Evolutionary conservation across 1,284 basidiomycete species (phyloP).

Genomic region (Bondarzewia mesenterica): DNA sequence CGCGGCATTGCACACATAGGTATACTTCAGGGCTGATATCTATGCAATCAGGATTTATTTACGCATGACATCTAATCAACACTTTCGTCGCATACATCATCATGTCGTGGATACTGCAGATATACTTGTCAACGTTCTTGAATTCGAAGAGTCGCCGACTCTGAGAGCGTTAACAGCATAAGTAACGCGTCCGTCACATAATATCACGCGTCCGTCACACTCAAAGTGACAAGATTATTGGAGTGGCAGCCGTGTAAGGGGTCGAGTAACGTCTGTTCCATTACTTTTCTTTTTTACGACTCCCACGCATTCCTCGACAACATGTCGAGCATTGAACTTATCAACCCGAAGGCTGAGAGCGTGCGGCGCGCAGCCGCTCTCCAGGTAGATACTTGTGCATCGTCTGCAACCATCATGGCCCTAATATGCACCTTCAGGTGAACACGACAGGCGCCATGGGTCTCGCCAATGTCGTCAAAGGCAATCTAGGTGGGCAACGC

Average conservation of each 20-base stretch:
- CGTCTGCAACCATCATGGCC: not conserved
- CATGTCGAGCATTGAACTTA: slow-evolving; percentile 63
- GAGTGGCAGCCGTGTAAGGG: not conserved
- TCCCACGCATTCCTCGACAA: not conserved
- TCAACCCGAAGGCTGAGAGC: slow-evolving; percentile 95
- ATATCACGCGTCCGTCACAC: no score
- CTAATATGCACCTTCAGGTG: slow-evolving; percentile 59
- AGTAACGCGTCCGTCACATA: no score
- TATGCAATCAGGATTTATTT: no score
- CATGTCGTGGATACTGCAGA: no score
- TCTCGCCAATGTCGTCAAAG: slow-evolving; percentile 94
- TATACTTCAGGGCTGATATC: not conserved
- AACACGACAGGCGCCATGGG: slow-evolving; percentile 94
- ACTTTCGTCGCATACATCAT: no score
- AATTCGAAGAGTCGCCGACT: no score
- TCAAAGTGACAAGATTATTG: not conserved
- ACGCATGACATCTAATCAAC: no score
- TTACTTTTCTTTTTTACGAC: no score
- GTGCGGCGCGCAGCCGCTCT: slow-evolving; percentile 88
- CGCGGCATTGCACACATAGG: no score
- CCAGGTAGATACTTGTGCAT: slow-evolving; percentile 53
- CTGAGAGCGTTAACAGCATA: no score
- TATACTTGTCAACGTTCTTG: no score
- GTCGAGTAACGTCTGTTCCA: not conserved
- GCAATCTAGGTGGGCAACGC: slow-evolving; percentile 76